Evolutionary conservation across 257 asterid genomes (phyloP), one percentile per base, ranked within the genome.

Genomic region (Nicotiana obtusifolia): DNA sequence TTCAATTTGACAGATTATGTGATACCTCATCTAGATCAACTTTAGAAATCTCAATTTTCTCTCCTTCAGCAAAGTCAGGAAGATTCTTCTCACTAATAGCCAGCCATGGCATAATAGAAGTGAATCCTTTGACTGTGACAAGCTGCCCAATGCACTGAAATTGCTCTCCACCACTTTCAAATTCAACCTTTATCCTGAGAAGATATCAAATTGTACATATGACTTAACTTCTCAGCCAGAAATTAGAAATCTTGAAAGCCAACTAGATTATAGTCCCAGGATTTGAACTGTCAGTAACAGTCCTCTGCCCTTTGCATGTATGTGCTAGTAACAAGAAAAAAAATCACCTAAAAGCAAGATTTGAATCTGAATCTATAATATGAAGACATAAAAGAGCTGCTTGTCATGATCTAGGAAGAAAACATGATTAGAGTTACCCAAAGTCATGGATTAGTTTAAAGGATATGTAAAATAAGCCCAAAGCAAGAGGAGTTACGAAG

Each of bases 81-180:
- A 94, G 89, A 81, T 89, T 89, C 80, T 86, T 93, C 87, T 91
- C 97, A 19, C 82, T 82, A 64, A 94, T 90, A 75, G 97, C 97
- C 91, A 91, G 86, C 98, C 98, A 94, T 56, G 98, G 97, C 97
- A 94, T 94, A 78, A 94, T 88, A 61, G 97, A 85, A 44, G 97
- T 93, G 86, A 94, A 94, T 86, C 97, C 97, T 84, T 91, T 91
- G 80, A 81, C 83, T 19, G 59, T 85, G 83, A 92, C 94, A 61
- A 82, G 92, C 82, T 90, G 94, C 76, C 98, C 98, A 84, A 87
- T 84, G 78, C 92, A 91, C 78, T 91, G 89, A 86, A 94, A 94
- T 79, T 83, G 73, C 84, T 94, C 98, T 80, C 97, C 93, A 22
- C 97, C 93, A 77, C 91, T 86, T 88, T 84, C 92, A 88, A 94